Evolutionary conservation across 352 stramenopile genomes (phyloP).

Genomic region (Phytopythium boreale): DNA sequence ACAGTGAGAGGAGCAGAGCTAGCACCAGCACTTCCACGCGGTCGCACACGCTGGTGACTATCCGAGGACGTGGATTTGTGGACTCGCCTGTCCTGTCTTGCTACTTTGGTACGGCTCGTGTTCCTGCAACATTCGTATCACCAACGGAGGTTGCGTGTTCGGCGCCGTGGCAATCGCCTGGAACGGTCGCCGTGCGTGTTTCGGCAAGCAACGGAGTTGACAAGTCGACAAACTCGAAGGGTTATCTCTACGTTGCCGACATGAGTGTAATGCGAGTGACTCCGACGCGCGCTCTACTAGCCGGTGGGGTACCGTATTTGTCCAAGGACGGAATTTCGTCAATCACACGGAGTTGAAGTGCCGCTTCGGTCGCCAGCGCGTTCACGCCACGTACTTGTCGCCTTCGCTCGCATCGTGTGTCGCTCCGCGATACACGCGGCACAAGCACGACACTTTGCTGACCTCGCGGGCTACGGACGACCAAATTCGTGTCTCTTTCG

Average conservation of each 20-base stretch:
- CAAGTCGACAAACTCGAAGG: conserved; percentile 27
- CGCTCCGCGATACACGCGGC: conserved; percentile 47
- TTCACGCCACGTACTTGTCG: conserved; percentile 78
- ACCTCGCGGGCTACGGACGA: conserved; percentile 19
- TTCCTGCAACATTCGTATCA: conserved; percentile 50
- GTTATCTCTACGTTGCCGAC: conserved; percentile 87
- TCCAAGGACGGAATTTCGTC: conserved; percentile 93
- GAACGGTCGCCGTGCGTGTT: conserved; percentile 67
- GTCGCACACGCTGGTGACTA: conserved; percentile 54
- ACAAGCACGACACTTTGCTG: conserved; percentile 32
- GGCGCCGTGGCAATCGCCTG: conserved; percentile 54
- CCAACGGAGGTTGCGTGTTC: conserved; percentile 48
- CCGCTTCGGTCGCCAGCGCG: conserved; percentile 72
- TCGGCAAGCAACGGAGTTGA: conserved; percentile 78
- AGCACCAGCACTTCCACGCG: conserved; percentile 1
- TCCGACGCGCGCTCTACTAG: conserved; percentile 69
- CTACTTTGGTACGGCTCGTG: conserved; percentile 31
- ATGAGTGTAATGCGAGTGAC: conserved; percentile 73
- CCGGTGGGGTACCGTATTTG: conserved; percentile 88
- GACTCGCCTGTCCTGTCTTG: conserved; percentile 57
- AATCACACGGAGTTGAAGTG: conserved; percentile 88
- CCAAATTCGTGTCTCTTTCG: conserved; percentile 46
- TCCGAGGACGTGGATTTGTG: conserved; percentile 61
- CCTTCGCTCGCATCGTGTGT: conserved; percentile 77
- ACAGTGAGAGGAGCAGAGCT: background rate